These are phyloP conservation scores for Linnemannia elongata DNA, from an alignment of 192 early-diverging fungal species.

Conservation along the genomic window DNA sequence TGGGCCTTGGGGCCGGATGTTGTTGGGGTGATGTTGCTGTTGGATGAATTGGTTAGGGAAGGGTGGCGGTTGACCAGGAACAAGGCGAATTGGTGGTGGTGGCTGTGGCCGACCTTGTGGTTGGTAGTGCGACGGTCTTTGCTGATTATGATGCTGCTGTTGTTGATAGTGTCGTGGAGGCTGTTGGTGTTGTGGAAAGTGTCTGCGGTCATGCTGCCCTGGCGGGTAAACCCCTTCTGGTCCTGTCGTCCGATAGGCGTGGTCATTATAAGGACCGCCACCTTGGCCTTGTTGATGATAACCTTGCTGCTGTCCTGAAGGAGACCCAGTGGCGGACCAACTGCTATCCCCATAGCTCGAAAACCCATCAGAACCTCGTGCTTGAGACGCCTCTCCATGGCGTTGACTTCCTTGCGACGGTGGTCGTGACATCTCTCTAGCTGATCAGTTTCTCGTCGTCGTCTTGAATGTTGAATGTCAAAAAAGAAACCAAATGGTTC, in stretches of 20 bases:
- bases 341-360: background rate
- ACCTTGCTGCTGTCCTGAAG: background rate
- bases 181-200: background rate
- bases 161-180: conserved; percentile 1
- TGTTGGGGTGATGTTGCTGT: background rate
- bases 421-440: background rate
- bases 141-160: background rate
- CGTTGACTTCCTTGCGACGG: background rate
- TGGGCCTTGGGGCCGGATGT: background rate
- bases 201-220: background rate
- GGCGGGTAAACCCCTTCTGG: background rate
- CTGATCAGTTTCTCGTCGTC: background rate
- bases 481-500: background rate
- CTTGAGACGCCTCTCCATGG: background rate
- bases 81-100: conserved; percentile 19
- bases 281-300: background rate
- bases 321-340: background rate
- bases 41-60: background rate
- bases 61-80: conserved; percentile 35
- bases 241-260: too few species aligned
- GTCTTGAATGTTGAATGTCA: background rate
- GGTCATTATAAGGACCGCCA: background rate
- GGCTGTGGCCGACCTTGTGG: background rate
- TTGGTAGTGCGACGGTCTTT: background rate
- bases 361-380: background rate